Base-by-base conservation (phyloP, 768 basidiomycete genomes). In the Tephrocybe sp. region DNA sequence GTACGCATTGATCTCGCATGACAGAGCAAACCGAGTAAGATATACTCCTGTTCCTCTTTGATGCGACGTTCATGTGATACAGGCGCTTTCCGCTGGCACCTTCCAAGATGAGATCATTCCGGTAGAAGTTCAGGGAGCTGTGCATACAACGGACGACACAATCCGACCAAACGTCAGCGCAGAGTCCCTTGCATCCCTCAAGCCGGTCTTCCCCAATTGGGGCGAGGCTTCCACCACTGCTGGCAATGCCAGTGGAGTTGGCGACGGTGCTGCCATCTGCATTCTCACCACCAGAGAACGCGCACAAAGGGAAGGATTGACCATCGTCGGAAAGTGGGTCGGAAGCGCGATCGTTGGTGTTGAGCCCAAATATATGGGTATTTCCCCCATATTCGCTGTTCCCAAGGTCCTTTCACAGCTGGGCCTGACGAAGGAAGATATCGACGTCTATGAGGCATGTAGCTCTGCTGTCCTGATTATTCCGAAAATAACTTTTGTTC, bases 41-140 rank as follows among this genome's bases (percentile, higher is more conserved):
- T 85, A 58, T 25, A 26, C 26, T 36, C 55, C 20, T 10, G 9
- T 23, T 42, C n/a, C 3, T 17, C 21, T 41, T 12, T 40, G 34
- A 15, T 26, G 26, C 15, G 12, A 39, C 41, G 15, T 37, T 23
- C 45, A 40, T 43, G 8, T 25, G 18, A 33, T 32, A 28, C 60
- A 86, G 80, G 89, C 94, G 2, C 73, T 83, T 26, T 71, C 80
- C 25, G 70, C 74, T 4, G 92, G 93, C 18, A 75, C 83, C 49
- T 98, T 97, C 66, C 75, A 84, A 3, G 81, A 86, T 20, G 96
- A 99, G 68, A 98, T 98, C 53, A 79, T 97, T 28, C 93, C 96
- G 1, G 73, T 98, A 53, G 84, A 86, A 67, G 70, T 91, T 23
- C 79, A 80, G 12, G 93, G 91, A 33, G 66, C 71, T 4, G 67